Base-by-base conservation (phyloP, 1,284 basidiomycete species). In the Papiliotrema fonsecae region DNA sequence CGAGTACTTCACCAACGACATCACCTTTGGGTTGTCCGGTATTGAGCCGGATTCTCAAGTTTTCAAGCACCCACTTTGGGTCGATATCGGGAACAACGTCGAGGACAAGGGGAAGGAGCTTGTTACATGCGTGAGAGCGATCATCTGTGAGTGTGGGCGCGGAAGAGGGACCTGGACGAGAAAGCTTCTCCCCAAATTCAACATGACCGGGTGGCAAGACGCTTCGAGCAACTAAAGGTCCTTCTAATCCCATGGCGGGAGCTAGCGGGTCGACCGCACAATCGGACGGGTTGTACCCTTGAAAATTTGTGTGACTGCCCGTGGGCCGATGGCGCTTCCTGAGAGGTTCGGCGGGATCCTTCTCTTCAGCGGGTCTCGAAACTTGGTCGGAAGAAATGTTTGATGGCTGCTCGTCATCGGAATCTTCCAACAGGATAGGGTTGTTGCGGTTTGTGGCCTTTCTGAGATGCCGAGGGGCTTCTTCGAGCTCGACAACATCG, bases 71-170 rank as follows among this genome's bases (percentile, higher is more conserved):
- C 60, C 62, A 67, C 13, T 41, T 50, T 4, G 52, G 46, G 47
- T 57, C 60, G 14, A 68, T 49, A 42, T 73, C 67, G 3, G 70
- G 70, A 1, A 73, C 48, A 42, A 73, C 54, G 19, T 69, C 67
- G 24, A 67, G 54, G 2, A 72, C 57, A 6, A 51, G 32, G 7
- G 60, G 57, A 1, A 72, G 47, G 28, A 61, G 52, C 26, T 60
- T 52, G 18, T 51, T 51, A 10, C 57, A 45, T 32, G 49, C 45
- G 45, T 11, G 51, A 45, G 28, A 45, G 45, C 14, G 39, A 45
- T 6, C n/a, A n/a, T n/a, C n/a, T n/a, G n/a, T n/a, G n/a, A n/a
- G n/a, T n/a, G n/a, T n/a, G n/a, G n/a, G n/a, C n/a, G n/a, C n/a
- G n/a, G n/a, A n/a, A n/a, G n/a, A n/a, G n/a, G n/a, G n/a, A n/a